These are phyloP conservation scores for Phytophthora macrochlamydospora DNA, from an alignment of 352 stramenopile genomes.

Conservation along the genomic window DNA sequence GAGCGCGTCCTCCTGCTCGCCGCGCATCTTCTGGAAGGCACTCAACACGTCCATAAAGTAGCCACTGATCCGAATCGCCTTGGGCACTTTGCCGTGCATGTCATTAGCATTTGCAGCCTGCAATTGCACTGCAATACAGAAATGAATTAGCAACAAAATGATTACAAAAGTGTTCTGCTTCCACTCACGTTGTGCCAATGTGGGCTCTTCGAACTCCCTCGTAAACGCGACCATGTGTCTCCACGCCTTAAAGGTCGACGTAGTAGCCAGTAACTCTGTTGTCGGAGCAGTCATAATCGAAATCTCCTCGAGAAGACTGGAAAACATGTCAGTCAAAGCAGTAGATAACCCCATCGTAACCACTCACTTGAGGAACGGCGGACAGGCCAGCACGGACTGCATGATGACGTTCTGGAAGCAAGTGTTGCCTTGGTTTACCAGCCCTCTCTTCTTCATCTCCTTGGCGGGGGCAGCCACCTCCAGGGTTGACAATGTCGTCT, in stretches of 20 bases:
- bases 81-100: conserved; percentile 54
- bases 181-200: conserved; percentile 64
- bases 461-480: conserved; percentile 66
- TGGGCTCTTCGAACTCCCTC: conserved; percentile 83
- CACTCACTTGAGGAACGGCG: conserved; percentile 82
- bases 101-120: conserved; percentile 32
- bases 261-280: conserved; percentile 45
- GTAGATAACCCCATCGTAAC: neutral
- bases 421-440: conserved; percentile 88
- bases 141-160: neutral
- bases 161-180: neutral
- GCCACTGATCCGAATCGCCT: conserved; percentile 78
- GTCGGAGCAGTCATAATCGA: conserved; percentile 54
- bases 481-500: conserved; percentile 57
- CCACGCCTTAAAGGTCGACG: conserved; percentile 71
- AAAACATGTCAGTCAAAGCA: conserved; percentile 6
- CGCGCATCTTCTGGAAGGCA: conserved; percentile 82
- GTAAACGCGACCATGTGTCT: conserved; percentile 81
- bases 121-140: conserved; percentile 28
- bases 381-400: conserved; percentile 79
- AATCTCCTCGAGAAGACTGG: conserved; percentile 72
- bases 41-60: conserved; percentile 86
- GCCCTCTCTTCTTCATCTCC: conserved; percentile 84
- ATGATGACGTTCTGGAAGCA: conserved; percentile 91
- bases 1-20: conserved; percentile 83